phyloP scores from a whole-genome alignment of 2,329 filamentous ascomycete species.

The Penicillium brasilianum region DNA sequence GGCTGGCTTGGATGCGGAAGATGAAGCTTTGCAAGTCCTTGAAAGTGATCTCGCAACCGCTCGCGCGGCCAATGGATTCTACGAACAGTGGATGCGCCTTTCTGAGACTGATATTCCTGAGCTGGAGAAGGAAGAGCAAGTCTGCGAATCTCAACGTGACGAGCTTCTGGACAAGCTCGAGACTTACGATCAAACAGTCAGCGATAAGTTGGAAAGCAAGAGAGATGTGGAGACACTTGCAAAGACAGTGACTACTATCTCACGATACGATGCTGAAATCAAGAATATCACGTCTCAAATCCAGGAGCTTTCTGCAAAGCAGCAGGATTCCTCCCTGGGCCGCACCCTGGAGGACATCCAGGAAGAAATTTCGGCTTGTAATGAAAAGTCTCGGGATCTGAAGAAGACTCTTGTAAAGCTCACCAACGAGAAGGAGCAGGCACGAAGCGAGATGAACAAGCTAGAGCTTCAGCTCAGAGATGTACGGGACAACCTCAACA shows the following conservation, averaged over 20 bases:
- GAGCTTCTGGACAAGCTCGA: conserved; percentile 66
- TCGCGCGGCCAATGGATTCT: conserved; percentile 67
- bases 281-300: conserved; percentile 74
- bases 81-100: conserved; percentile 75
- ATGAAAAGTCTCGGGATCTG: conserved; percentile 68
- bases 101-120: conserved; percentile 71
- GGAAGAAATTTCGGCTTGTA: conserved; percentile 69
- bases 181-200: conserved; percentile 69
- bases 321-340: conserved; percentile 68
- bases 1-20: conserved; percentile 61
- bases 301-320: conserved; percentile 73
- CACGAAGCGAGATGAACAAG: conserved; percentile 68
- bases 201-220: conserved; percentile 66
- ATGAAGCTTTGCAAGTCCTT: conserved; percentile 65
- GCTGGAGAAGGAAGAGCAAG: conserved; percentile 66
- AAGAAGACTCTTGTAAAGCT: conserved; percentile 71
- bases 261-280: conserved; percentile 74
- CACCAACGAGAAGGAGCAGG: conserved; percentile 71
- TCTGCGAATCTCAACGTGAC: conserved; percentile 66
- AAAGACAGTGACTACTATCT: conserved; percentile 77
- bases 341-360: conserved; percentile 85
- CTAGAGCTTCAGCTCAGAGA: conserved; percentile 81
- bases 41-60: conserved; percentile 68
- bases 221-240: conserved; percentile 76
- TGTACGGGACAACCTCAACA: conserved; percentile 72